These are phyloP conservation scores for Venturia nashicola DNA, from an alignment of 2,329 filamentous ascomycete species.

Conservation along the genomic window DNA sequence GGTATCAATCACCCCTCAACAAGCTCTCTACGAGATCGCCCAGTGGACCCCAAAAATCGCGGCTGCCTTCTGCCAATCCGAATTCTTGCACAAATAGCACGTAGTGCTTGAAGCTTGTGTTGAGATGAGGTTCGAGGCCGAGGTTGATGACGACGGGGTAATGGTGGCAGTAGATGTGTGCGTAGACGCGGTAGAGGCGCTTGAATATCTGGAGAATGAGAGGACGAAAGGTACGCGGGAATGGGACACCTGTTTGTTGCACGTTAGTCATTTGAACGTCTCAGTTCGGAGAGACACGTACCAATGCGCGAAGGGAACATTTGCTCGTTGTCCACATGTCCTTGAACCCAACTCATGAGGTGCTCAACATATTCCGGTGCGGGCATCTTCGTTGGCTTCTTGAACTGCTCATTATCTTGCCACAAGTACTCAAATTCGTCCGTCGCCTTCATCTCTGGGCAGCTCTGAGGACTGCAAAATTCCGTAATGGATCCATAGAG, in stretches of 20 bases:
- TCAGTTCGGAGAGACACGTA: constrained; percentile 29
- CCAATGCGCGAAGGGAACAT: constrained; percentile 88
- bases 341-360: constrained; percentile 92
- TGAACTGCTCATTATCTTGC: constrained; percentile 92
- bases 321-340: constrained; percentile 87
- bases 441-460: constrained; percentile 99
- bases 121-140: constrained; percentile 90
- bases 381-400: constrained; percentile 94
- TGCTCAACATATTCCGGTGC: constrained; percentile 97
- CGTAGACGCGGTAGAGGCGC: constrained; percentile 94
- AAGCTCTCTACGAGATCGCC: constrained; percentile 97
- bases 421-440: constrained; percentile 99
- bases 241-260: constrained; percentile 60
- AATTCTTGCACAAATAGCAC: constrained; percentile 98
- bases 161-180: constrained; percentile 96
- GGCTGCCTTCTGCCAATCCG: constrained; percentile 67
- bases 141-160: constrained; percentile 94
- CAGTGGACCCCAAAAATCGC: constrained; percentile 94
- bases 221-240: constrained; percentile 78
- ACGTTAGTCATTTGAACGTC: constrained; percentile 8
- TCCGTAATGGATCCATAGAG: constrained; percentile 98
- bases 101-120: constrained; percentile 99
- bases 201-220: constrained; percentile 99
- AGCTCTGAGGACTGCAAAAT: constrained; percentile 94
- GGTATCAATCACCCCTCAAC: constrained; percentile 69